Evolutionary conservation across 2,329 filamentous ascomycete species (phyloP), one percentile per base, ranked within the genome.

Genomic region (Tolypocladium sp.): DNA sequence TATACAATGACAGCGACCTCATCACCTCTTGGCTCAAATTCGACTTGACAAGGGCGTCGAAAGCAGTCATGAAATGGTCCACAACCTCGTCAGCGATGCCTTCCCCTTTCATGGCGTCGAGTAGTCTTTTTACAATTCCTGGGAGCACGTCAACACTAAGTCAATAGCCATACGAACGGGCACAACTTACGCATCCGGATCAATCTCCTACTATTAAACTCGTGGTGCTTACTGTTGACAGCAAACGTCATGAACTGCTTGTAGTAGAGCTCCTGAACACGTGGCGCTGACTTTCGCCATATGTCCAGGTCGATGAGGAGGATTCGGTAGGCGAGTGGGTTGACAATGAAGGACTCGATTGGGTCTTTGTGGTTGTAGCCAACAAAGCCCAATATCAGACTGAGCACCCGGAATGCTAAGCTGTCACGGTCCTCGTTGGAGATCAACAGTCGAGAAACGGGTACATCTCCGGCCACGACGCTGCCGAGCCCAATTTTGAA

Each of bases 261-360:
- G 74, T 97, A 97, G 73, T 97, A 99, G 30, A 97, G 79, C 66
- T 89, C 87, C 68, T 97, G 91, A 0, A 92, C 90, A 22, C 86
- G 81, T 6, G 85, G 71, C 40, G 90, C 87, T 27, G 89, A 90
- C 72, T 85, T 87, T 63, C 93, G 85, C 94, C 94, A 99, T 25
- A 93, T 89, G 67, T 97, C 93, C 64, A 95, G 85, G 72, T 99
- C 94, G 58, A 97, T 90, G 35, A 99, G 80, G 22, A 99, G 79
- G 40, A 96, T 88, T 53, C 94, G 87, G 73, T 97, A 99, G 4
- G 93, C 94, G 62, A 99, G 81, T 0, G 94, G 93, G 67, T 99
- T 99, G 65, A 96, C 90, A 69, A 99, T 95, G 66, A 97, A 90
- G 1, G 93, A 97, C 60, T 93, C 88, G 60, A 91, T 85, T 0